These are phyloP conservation scores for Botryobasidium botryosum DNA, from an alignment of 768 basidiomycete species.

Conservation along the genomic window DNA sequence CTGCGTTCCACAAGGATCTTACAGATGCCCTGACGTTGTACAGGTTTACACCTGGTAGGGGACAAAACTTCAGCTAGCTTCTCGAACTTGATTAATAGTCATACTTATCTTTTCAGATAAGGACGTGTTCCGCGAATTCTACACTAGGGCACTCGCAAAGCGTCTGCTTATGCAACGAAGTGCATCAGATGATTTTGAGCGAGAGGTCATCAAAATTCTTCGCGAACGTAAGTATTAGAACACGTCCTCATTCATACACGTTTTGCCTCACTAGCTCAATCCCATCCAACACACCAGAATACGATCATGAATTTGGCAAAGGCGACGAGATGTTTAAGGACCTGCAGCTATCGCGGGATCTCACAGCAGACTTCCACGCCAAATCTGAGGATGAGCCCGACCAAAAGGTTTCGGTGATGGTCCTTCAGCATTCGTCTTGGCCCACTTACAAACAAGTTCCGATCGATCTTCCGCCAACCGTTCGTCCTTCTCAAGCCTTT, in stretches of 20 bases:
- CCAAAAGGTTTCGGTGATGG: conserved; percentile 49
- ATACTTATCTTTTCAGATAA: conserved; percentile 33
- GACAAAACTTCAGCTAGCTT: not conserved
- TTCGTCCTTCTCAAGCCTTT: conserved; percentile 20
- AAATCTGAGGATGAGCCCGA: conserved; percentile 22
- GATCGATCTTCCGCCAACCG: conserved; percentile 36
- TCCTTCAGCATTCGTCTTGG: conserved; percentile 82
- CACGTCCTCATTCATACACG: not conserved
- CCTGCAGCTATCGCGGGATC: conserved; percentile 56
- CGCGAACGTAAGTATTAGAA: conserved; percentile 44
- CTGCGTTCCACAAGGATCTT: conserved; percentile 42
- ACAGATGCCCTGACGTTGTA: conserved; percentile 59
- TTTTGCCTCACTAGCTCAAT: not conserved
- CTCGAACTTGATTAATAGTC: not conserved
- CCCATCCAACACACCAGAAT: conserved; percentile 33
- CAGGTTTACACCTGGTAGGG: conserved; percentile 49
- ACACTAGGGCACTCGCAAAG: conserved; percentile 77
- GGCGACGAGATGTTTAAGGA: conserved; percentile 96
- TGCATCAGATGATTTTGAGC: conserved; percentile 78
- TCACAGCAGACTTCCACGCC: conserved; percentile 45
- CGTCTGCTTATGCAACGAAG: conserved; percentile 67
- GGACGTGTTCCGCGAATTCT: conserved; percentile 88
- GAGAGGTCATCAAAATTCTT: conserved; percentile 65
- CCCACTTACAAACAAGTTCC: conserved; percentile 26
- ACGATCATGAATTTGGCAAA: conserved; percentile 89